Percentiles rank a stretch among this genome's conserved stretches.
Conservation (phyloP, 345 rosid species). For the Gossypium herbaceum region DNA sequence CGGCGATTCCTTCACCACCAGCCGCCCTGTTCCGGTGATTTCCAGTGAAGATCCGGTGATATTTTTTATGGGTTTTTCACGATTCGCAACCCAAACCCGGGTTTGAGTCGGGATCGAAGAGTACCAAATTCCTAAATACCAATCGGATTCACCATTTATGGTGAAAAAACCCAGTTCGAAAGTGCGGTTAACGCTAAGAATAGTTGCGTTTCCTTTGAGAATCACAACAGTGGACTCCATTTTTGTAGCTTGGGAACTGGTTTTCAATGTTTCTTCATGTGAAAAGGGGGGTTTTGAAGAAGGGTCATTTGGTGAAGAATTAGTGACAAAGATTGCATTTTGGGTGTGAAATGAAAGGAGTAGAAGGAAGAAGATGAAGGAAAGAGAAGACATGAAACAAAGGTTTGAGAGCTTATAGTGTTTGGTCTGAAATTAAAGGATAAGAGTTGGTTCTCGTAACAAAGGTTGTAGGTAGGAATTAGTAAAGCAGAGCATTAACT, state of each 20-base stretch:
- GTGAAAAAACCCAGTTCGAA: constrained; percentile 36
- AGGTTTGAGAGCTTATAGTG: too few relatives aligned
- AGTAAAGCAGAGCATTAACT: too few relatives aligned
- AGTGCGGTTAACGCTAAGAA: constrained; percentile 32
- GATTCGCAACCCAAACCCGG: constrained; percentile 30
- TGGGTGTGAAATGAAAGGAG: neutral
- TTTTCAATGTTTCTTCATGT: neutral
- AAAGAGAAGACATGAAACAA: constrained; percentile 9
- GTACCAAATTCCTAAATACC: constrained; percentile 55
- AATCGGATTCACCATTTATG: constrained; percentile 30
- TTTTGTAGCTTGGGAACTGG: constrained; percentile 11
- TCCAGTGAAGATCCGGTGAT: constrained; percentile 25
- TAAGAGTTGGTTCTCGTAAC: too few relatives aligned
- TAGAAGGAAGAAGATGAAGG: constrained; percentile 20
- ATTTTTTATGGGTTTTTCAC: constrained; percentile 28
- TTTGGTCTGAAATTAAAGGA: too few relatives aligned
- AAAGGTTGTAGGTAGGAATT: too few relatives aligned
- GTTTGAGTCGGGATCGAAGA: constrained; percentile 45
- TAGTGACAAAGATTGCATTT: constrained; percentile 1
- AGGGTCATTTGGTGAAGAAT: neutral
- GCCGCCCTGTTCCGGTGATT: constrained; percentile 29
- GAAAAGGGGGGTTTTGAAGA: neutral
- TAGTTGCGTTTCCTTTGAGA: constrained; percentile 41
- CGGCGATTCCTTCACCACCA: constrained; percentile 36
- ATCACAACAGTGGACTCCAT: constrained; percentile 25